These are phyloP conservation scores for Piper longum DNA, from an alignment of 164 flowering plant species.

Conservation along the genomic window DNA sequence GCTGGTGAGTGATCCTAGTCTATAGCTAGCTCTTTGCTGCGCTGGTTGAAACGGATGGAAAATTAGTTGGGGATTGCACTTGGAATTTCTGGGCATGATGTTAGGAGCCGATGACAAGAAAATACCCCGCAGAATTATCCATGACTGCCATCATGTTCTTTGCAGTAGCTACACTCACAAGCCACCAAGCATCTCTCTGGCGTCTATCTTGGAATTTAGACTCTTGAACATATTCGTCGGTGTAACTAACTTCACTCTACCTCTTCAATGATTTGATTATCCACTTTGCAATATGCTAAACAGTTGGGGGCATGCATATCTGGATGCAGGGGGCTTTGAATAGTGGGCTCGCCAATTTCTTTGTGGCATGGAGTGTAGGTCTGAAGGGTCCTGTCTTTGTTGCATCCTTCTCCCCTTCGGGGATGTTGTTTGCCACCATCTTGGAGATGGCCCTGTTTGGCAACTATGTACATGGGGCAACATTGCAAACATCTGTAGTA, in stretches of 20 bases:
- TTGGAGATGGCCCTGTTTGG: conserved; percentile 6
- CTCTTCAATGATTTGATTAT: neutral
- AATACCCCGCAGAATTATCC: conserved; percentile 13
- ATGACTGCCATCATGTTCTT: conserved; percentile 14
- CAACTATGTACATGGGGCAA: neutral
- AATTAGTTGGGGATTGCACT: neutral
- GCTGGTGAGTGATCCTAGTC: conserved; percentile 10
- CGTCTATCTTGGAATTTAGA: conserved; percentile 13
- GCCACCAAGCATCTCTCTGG: conserved; percentile 11
- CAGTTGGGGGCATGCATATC: no score
- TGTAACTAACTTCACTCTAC: conserved; percentile 5
- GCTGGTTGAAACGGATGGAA: no score
- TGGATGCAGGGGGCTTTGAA: conserved; percentile 5
- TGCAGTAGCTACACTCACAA: conserved; percentile 7
- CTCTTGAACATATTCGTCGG: conserved; percentile 11
- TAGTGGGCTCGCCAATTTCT: conserved; percentile 4
- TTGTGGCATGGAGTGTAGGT: conserved; percentile 5
- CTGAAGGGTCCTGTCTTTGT: conserved; percentile 7
- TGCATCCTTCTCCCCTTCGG: conserved; percentile 5
- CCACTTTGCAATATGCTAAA: neutral
- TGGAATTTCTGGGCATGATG: neutral
- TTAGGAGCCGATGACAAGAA: conserved; percentile 14
- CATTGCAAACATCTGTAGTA: conserved; percentile 1
- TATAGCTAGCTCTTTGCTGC: no score
- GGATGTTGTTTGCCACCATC: conserved; percentile 2